These are phyloP conservation scores for Scutellaria galericulata DNA, from an alignment of 257 asterid species.

Conservation along the genomic window DNA sequence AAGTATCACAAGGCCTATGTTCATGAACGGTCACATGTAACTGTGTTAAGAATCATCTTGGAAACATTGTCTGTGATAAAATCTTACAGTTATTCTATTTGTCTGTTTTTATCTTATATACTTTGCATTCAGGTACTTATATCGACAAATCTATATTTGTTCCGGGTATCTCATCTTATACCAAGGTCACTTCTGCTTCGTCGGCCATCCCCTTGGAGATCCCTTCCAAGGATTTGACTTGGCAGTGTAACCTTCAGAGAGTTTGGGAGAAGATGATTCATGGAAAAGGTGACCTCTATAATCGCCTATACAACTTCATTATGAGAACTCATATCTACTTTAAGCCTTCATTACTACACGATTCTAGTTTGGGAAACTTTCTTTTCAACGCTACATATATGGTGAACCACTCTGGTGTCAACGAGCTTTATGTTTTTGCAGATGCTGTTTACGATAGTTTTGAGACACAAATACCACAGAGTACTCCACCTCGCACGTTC, in stretches of 20 bases:
- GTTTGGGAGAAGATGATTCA: conserved; percentile 74
- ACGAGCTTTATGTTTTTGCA: conserved; percentile 30
- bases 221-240: conserved; percentile 68
- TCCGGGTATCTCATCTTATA: conserved; percentile 77
- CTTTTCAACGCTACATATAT: too few species aligned
- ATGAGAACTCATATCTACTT: not conserved
- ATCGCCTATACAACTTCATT: not conserved
- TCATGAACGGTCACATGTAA: not conserved
- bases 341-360: not conserved
- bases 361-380: too few species aligned
- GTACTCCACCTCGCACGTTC: conserved; percentile 53
- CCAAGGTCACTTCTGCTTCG: conserved; percentile 83
- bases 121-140: conserved; percentile 57
- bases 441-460: conserved; percentile 50
- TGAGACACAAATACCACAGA: conserved; percentile 43
- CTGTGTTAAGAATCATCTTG: not conserved
- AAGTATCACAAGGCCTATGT: not conserved
- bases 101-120: not conserved
- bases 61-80: too few species aligned
- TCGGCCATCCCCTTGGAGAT: conserved; percentile 56
- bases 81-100: not conserved
- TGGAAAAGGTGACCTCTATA: conserved; percentile 57
- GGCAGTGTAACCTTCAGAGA: conserved; percentile 84
- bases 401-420: not conserved
- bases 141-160: conserved; percentile 83